These are phyloP conservation scores for Arachis stenosperma DNA, from an alignment of 306 rosid genomes.

Conservation along the genomic window DNA sequence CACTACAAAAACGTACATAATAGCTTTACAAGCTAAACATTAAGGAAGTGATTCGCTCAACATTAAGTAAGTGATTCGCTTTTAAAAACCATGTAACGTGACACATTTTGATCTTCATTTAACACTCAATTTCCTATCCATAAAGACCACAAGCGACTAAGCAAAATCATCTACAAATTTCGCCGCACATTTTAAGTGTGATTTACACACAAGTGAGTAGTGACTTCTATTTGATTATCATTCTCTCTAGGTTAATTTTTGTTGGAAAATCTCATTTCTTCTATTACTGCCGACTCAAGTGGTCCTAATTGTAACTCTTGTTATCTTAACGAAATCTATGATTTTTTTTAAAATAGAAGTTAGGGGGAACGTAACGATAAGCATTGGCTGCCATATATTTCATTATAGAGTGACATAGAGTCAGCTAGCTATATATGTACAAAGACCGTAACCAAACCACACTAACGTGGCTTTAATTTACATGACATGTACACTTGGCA, in stretches of 20 bases:
- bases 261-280: too few relatives aligned
- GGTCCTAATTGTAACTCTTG: too few relatives aligned
- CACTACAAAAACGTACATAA: background rate
- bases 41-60: background rate
- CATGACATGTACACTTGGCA: constrained; percentile 39
- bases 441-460: constrained; percentile 9
- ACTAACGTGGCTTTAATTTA: background rate
- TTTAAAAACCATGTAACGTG: background rate
- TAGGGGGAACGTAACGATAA: background rate
- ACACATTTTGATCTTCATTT: background rate
- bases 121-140: background rate
- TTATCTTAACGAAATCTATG: too few relatives aligned
- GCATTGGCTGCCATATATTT: background rate
- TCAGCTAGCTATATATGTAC: constrained; percentile 36
- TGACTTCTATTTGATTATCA: background rate
- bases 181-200: background rate
- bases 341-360: too few relatives aligned
- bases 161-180: too few relatives aligned
- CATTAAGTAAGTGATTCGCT: background rate
- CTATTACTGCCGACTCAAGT: too few relatives aligned
- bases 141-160: too few relatives aligned
- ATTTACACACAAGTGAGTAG: background rate
- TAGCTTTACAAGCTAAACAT: background rate
- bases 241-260: too few relatives aligned
- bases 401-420: background rate